Evolutionary conservation across 495 filamentous ascomycete species (phyloP), one percentile per base, ranked within the genome.

Genomic region (Aspergillus conjunctus): DNA sequence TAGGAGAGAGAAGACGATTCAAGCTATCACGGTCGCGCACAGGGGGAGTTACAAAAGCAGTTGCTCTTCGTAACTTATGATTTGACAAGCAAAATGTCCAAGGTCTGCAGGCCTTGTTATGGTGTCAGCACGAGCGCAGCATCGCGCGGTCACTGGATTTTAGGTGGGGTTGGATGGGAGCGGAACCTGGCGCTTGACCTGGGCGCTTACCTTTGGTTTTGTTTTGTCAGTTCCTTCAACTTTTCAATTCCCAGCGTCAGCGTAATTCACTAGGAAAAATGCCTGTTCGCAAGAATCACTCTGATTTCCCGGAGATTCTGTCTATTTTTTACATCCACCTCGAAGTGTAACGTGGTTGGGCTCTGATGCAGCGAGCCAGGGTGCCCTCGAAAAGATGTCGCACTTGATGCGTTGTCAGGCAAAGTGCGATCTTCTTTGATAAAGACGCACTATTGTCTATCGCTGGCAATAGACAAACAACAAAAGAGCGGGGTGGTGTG

Each of bases 311-410:
- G 75, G 71, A 72, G 68, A 64, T 61, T 63, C 70, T 71, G 70
- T 45, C 60, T 72, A 69, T 76, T 58, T 67, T 74, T 68, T 65
- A 77, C 66, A 66, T 67, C 66, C 68, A 71, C 65, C 21, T 70
- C 66, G 55, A 68, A 71, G 70, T 75, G 75, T 76, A 78, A 79
- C 76, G 75, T 79, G 77, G 76, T 81, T 78, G 76, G 77, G 78
- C 77, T 76, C 69, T 72, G 74, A 79, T 79, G 78, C 78, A 81
- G 78, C 66, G 59, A 68, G 60, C 62, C 67, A 69, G 70, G 71
- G 66, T 70, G 69, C 64, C 65, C 68, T 73, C 73, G 68, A 71
- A 65, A 65, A 60, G 61, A 70, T 64, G 67, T 67, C 56, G 63
- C 61, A 62, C 66, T 68, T 71, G 76, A 81, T 81, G 78, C 73